Conservation (phyloP, 139 green algal species). For the Trebouxia sp. region DNA sequence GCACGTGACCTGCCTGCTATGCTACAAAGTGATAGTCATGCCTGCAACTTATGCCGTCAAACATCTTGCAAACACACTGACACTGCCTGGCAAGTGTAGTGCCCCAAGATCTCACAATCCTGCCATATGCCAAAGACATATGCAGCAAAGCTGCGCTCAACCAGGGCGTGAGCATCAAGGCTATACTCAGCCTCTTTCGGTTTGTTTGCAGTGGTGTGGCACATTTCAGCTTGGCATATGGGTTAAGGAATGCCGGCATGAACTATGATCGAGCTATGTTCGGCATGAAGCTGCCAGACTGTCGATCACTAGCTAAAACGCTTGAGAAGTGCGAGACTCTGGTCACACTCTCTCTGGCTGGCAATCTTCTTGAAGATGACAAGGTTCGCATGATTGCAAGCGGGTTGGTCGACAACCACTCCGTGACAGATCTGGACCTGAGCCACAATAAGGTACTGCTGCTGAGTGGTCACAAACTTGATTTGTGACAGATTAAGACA, state of each 20-base stretch:
- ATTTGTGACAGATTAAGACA: too few relatives aligned
- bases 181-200: background rate
- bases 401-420: conserved; percentile 81
- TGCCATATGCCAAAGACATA: too few relatives aligned
- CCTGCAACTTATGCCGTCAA: too few relatives aligned
- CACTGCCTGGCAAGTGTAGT: too few relatives aligned
- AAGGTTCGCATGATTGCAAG: conserved; percentile 72
- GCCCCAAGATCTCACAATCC: too few relatives aligned
- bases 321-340: conserved; percentile 44
- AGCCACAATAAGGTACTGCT: conserved; percentile 81
- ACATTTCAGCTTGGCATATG: conserved; percentile 67
- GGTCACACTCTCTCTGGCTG: conserved; percentile 55
- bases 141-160: too few relatives aligned
- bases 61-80: too few relatives aligned
- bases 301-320: conserved; percentile 57
- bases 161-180: too few relatives aligned
- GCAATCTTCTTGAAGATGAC: conserved; percentile 81
- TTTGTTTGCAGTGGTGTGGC: conserved; percentile 52
- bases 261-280: conserved; percentile 81
- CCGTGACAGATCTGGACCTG: conserved; percentile 82
- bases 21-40: too few relatives aligned
- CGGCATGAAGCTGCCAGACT: conserved; percentile 73
- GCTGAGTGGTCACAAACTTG: too few relatives aligned
- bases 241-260: conserved; percentile 76
- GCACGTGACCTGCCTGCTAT: too few relatives aligned